Base-by-base conservation (phyloP, 2,329 filamentous ascomycete species). In the Xylariomycetidae sp. region DNA sequence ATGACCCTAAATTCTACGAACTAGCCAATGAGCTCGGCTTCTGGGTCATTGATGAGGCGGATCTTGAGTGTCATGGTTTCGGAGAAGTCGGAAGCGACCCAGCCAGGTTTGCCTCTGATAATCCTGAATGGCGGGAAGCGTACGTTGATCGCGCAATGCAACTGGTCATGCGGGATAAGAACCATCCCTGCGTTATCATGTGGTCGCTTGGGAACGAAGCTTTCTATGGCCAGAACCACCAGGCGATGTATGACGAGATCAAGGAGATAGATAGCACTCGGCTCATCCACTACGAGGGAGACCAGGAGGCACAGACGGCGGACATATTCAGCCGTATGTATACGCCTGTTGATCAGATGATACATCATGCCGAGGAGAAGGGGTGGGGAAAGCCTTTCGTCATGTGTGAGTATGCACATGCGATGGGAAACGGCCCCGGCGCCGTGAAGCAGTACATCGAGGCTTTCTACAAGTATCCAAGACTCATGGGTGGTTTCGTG, bases 201-300 rank as follows among this genome's bases (percentile, higher is more conserved):
- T 87, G 82, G 83, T 82, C 76, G 13, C 62, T 87, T 0, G 82
- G 82, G 0, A 87, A 86, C 37, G 82, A 86, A 50, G 70, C 80
- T 0, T 86, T 83, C 47, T 85, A 83, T 37, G 82, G 82, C 0
- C 61, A 62, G 2, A 86, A 86, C 39, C 78, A 82, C 36, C 69
- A 68, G 30, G 75, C 74, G 8, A 87, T 86, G 82, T 80, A 80
- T 38, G 63, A 79, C 4, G 77, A 69, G 54, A 73, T 79, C 46
- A 78, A 74, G 42, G 48, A 58, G 1, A 64, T 71, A 10, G 81
- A 85, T 38, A 50, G 60, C 2, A 74, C 66, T 5, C 66, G 80
- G 3, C 69, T 74, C 0, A 64, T 85, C 1, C 81, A 85, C 48
- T 85, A 85, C 45, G 80, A 85, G 48, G 74, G 69, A 0, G 80